Evolutionary conservation across 106 monocot genomes (phyloP), one percentile per base, ranked within the genome.

Genomic region (Dendrobium catenatum): DNA sequence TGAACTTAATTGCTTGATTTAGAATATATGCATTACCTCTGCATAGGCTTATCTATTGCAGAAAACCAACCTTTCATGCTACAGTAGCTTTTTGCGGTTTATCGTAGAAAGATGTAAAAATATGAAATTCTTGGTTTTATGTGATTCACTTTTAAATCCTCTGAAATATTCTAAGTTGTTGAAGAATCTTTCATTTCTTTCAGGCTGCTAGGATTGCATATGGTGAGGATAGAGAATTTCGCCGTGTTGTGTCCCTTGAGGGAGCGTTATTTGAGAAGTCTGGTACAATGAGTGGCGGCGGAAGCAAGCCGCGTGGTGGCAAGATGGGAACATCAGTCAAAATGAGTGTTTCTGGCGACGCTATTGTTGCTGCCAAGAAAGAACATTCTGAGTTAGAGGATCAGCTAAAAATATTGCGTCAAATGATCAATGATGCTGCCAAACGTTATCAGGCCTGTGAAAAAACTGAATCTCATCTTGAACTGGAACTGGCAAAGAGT

Each of bases 221-320:
- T 89, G 87, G 89, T 11, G 59, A 82, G 49, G 81, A 87, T 33
- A 85, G 47, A 76, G 93, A 98, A 79, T 95, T 95, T 80, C 86
- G 95, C 9, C 92, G 95, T 59, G 95, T 98, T 19, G 98, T 98
- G 41, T 95, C 98, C 13, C 84, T 93, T 18, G 89, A 91, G 42
- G 98, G 98, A 46, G 95, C 88, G 79, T 87, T 98, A 29, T 88
- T 98, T 85, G 98, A 95, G 76, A 91, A 88, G 78, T 93, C 95
- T 47, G 98, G 98, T 79, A 95, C 98, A 66, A 95, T 98, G 98
- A 93, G 91, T 87, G 98, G 98, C 44, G 98, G 98, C 77, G 98
- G 98, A 24, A 82, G 80, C 77, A 98, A 88, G 70, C 92, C 95
- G 9, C 86, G 89, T 20, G 98, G 98, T 75, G 98, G 98, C 85